A percentile compares a stretch with the other conserved stretches of the same genome.
Conservation (phyloP, 257 asterid genomes). For the Solanum microdontum region DNA sequence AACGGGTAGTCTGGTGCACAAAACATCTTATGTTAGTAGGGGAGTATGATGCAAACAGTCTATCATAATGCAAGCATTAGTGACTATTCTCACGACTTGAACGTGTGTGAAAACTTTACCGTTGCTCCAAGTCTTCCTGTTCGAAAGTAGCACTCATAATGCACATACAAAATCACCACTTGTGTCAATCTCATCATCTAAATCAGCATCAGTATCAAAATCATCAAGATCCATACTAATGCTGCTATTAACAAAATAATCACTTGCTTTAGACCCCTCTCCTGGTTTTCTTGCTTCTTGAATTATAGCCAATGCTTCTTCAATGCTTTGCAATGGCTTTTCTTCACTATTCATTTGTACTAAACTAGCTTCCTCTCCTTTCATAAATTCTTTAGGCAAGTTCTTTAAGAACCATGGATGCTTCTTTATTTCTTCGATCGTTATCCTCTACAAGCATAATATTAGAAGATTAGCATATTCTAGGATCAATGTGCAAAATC, state of each 20-base stretch:
- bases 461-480: neutral
- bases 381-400: conserved; percentile 1
- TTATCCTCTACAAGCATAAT: neutral
- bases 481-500: neutral
- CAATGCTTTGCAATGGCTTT: neutral
- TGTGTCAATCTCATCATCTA: conserved; percentile 2
- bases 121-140: neutral
- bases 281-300: conserved; percentile 2
- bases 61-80: neutral
- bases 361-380: neutral
- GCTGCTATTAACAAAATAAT: neutral
- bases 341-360: neutral
- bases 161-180: conserved; percentile 1
- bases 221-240: neutral
- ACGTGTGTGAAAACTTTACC: neutral
- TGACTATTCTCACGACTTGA: neutral
- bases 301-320: conserved; percentile 4
- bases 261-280: neutral
- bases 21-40: neutral
- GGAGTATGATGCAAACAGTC: neutral
- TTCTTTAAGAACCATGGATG: neutral
- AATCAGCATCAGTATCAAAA: conserved; percentile 1
- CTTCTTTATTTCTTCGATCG: neutral
- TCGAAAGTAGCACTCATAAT: neutral
- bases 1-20: neutral